Conservation (phyloP, 768 basidiomycete genomes). For the Phaeotremella fagi region DNA sequence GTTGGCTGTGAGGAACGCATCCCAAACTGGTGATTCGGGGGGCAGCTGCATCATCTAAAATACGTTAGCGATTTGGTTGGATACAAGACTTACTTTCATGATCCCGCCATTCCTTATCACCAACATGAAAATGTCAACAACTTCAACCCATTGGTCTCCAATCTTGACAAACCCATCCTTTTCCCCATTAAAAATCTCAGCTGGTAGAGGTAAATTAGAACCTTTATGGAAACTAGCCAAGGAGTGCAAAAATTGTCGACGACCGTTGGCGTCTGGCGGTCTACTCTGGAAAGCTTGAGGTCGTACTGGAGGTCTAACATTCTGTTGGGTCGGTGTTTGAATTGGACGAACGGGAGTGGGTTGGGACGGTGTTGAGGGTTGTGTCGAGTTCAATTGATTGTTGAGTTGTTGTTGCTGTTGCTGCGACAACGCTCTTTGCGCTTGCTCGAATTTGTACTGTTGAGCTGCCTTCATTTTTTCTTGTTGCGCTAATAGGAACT, state of each 20-base stretch:
- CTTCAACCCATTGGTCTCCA: constrained; percentile 27
- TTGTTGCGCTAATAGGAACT: constrained; percentile 20
- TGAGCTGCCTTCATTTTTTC: constrained; percentile 19
- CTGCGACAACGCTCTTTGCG: constrained; percentile 6
- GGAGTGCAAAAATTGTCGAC: constrained; percentile 26
- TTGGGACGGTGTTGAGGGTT: neutral
- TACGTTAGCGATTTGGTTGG: neutral
- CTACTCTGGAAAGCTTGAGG: no score
- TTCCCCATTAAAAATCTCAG: constrained; percentile 30
- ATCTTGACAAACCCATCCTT: constrained; percentile 25
- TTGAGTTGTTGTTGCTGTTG: constrained; percentile 14
- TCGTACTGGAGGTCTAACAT: no score
- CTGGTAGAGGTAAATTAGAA: constrained; percentile 12
- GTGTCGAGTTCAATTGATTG: constrained; percentile 1
- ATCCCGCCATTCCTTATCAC: constrained; percentile 26
- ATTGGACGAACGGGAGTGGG: constrained; percentile 1
- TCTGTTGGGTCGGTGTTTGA: no score
- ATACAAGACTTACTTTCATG: constrained; percentile 16
- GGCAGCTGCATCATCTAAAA: constrained; percentile 1
- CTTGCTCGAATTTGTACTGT: constrained; percentile 7
- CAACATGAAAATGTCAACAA: constrained; percentile 32
- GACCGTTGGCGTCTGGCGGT: neutral
- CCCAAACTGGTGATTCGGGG: constrained; percentile 4
- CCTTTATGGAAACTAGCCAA: constrained; percentile 17
- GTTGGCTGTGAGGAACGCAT: constrained; percentile 9